Percentiles rank a stretch among this genome's conserved stretches.
Conservation (phyloP, 164 flowering plant genomes). For the Macadamia integrifolia region DNA sequence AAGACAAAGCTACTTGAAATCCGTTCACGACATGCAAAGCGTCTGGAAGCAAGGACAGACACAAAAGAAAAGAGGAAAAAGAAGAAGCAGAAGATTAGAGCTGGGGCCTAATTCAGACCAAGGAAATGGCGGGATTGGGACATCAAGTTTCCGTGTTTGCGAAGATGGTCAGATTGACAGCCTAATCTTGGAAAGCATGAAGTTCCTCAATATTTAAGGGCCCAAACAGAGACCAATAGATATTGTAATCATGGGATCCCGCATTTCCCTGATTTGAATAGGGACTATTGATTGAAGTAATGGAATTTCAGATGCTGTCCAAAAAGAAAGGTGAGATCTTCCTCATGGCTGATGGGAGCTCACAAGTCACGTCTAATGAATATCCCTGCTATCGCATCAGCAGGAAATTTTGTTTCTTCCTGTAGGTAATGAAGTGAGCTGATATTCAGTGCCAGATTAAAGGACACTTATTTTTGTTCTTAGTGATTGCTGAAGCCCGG, state of each 20-base stretch:
- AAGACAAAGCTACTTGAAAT: conserved; percentile 68
- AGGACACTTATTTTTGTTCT: too few relatives aligned
- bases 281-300: background rate
- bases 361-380: too few relatives aligned
- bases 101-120: background rate
- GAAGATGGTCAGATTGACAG: background rate
- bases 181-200: background rate
- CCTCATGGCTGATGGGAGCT: background rate
- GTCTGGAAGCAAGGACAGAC: conserved; percentile 40
- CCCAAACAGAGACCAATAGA: background rate
- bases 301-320: background rate
- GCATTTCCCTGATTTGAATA: background rate
- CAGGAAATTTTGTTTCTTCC: too few relatives aligned
- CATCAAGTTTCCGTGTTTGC: too few relatives aligned
- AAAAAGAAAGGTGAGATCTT: background rate
- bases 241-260: background rate
- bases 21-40: conserved; percentile 51
- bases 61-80: conserved; percentile 37
- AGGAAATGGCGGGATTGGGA: background rate
- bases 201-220: background rate
- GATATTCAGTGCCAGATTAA: too few relatives aligned
- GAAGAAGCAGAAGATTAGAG: conserved; percentile 56
- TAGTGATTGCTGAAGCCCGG: too few relatives aligned
- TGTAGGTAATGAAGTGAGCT: too few relatives aligned
- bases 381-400: too few relatives aligned